Evolutionary conservation across 116 monocot species (phyloP).

Genomic region (Zostera marina): DNA sequence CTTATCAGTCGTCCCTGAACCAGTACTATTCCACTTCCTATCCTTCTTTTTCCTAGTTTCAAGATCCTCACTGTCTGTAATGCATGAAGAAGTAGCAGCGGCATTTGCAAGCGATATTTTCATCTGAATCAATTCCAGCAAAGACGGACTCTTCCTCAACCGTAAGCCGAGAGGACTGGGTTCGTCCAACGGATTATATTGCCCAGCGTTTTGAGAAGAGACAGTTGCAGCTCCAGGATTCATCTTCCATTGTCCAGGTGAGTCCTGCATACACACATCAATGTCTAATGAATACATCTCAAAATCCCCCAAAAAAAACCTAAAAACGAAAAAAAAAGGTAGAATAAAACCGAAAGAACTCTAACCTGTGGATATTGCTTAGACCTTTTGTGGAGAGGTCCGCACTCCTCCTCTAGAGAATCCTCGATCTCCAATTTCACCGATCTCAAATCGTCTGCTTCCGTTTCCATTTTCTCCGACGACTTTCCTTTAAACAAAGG

Average conservation of each 20-base stretch:
- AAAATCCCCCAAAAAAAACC: not conserved
- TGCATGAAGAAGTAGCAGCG: slow-evolving; percentile 8
- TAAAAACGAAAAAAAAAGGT: not conserved
- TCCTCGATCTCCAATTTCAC: slow-evolving; percentile 65
- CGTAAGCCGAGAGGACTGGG: slow-evolving; percentile 83
- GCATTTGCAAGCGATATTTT: slow-evolving; percentile 38
- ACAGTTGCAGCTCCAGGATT: slow-evolving; percentile 1
- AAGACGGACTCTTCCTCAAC: slow-evolving; percentile 76
- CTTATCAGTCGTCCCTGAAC: slow-evolving; percentile 44
- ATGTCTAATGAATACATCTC: not conserved
- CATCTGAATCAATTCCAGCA: slow-evolving; percentile 81
- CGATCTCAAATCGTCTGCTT: slow-evolving; percentile 6
- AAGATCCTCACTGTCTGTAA: slow-evolving; percentile 1
- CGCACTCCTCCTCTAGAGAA: slow-evolving; percentile 39
- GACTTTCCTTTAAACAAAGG: slow-evolving; percentile 5
- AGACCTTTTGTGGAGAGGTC: slow-evolving; percentile 42
- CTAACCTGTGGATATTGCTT: slow-evolving; percentile 26
- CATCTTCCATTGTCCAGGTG: slow-evolving; percentile 7
- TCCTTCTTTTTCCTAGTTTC: slow-evolving; percentile 39
- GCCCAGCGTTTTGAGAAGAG: slow-evolving; percentile 11
- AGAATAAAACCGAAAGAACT: not conserved
- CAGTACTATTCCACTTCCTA: slow-evolving; percentile 15
- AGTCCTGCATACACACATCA: slow-evolving; percentile 1
- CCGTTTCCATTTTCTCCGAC: not conserved
- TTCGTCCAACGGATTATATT: slow-evolving; percentile 47